These are phyloP conservation scores for Brassica rapa DNA, from an alignment of 345 rosid species.

Conservation along the genomic window DNA sequence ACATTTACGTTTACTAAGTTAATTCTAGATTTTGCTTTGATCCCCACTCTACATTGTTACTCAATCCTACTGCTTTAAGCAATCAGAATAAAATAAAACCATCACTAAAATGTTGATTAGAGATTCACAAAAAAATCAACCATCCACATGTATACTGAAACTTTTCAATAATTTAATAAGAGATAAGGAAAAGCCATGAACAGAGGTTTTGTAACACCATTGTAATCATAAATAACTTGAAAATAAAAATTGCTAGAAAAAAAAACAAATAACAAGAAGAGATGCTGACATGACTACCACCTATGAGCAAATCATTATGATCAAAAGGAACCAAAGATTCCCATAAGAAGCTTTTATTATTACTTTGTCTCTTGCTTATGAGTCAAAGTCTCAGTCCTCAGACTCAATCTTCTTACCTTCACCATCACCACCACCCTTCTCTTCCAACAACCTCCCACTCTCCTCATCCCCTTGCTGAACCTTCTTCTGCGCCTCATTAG, in stretches of 20 bases:
- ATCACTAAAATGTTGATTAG: neutral
- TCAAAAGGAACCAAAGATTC: constrained; percentile 24
- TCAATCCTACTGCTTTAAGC: too few relatives aligned
- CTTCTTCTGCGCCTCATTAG: constrained; percentile 90
- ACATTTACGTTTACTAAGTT: neutral
- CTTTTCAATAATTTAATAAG: neutral
- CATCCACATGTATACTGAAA: constrained; percentile 3
- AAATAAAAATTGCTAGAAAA: neutral
- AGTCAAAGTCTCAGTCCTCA: constrained; percentile 28
- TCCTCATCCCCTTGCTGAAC: constrained; percentile 73
- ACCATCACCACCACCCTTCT: constrained; percentile 51
- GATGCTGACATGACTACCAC: constrained; percentile 26
- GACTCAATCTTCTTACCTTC: constrained; percentile 68
- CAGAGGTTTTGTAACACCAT: constrained; percentile 24
- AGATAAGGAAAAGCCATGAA: constrained; percentile 18
- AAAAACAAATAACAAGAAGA: neutral
- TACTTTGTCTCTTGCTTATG: too few relatives aligned
- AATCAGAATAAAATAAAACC: too few relatives aligned
- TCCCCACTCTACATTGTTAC: too few relatives aligned
- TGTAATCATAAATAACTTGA: constrained; percentile 26
- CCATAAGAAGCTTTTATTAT: too few relatives aligned
- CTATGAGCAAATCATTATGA: constrained; percentile 27
- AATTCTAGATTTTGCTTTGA: too few relatives aligned
- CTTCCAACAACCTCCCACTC: constrained; percentile 71
- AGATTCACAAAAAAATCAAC: neutral